A percentile compares a stretch with the other conserved stretches of the same genome.
Evolutionary conservation across 148 eudicot species (phyloP).

Genomic region (Nepenthes gracilis): DNA sequence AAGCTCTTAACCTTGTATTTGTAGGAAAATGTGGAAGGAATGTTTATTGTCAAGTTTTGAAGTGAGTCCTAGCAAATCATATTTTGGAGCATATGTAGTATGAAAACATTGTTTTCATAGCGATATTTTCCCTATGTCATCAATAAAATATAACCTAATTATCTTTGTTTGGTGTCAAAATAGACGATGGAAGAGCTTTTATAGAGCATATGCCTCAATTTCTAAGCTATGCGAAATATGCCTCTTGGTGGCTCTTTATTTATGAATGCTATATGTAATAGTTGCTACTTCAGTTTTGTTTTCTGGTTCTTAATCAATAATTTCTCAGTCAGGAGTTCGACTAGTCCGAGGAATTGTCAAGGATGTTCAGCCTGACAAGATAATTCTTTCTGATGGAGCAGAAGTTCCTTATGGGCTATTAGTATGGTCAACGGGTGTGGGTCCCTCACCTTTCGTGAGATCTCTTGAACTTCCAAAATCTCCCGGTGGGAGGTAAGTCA

Average conservation of each 20-base stretch:
- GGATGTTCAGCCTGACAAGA: slow-evolving; percentile 68
- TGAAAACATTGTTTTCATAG: too few relatives aligned
- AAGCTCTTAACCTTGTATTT: too few relatives aligned
- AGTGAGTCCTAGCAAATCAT: too few relatives aligned
- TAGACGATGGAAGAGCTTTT: not conserved
- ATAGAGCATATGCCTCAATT: too few relatives aligned
- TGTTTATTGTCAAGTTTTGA: too few relatives aligned
- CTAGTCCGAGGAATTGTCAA: slow-evolving; percentile 89
- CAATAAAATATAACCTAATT: too few relatives aligned
- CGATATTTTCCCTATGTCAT: too few relatives aligned
- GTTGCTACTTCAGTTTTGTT: not conserved
- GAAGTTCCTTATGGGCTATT: slow-evolving; percentile 87
- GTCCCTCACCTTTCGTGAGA: slow-evolving; percentile 70
- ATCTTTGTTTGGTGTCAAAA: not conserved
- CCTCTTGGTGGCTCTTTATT: too few relatives aligned
- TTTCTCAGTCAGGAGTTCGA: slow-evolving; percentile 86
- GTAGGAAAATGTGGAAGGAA: too few relatives aligned
- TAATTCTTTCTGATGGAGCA: slow-evolving; percentile 69
- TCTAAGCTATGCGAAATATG: too few relatives aligned
- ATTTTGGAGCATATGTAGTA: too few relatives aligned
- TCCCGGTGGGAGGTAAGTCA: slow-evolving; percentile 79
- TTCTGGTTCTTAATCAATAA: slow-evolving; percentile 2
- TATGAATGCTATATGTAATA: too few relatives aligned
- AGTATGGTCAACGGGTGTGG: slow-evolving; percentile 99
- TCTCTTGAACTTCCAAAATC: slow-evolving; percentile 59